Percentiles rank a stretch among this genome's conserved stretches.
Evolutionary conservation across 2,329 filamentous ascomycete genomes (phyloP).

Genomic region (Claviceps sp.): DNA sequence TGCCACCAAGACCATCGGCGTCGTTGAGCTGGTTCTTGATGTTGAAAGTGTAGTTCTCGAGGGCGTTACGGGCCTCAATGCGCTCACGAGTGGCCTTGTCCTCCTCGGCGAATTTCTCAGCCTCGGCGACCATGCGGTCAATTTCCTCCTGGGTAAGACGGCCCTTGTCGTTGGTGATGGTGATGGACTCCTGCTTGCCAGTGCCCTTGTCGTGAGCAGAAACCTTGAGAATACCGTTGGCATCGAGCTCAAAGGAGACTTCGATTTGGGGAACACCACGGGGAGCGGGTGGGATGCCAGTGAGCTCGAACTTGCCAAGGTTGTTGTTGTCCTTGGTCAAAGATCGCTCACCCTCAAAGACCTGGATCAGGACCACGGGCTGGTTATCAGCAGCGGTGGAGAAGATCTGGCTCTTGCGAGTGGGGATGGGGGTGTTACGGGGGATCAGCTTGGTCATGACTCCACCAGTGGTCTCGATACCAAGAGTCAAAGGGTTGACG

Average conservation of each 20-base stretch:
- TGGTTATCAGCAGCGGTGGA: conserved; percentile 95
- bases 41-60: conserved; percentile 98
- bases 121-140: conserved; percentile 96
- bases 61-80: conserved; percentile 89
- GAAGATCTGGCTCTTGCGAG: conserved; percentile 96
- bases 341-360: conserved; percentile 85
- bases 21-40: conserved; percentile 99
- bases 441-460: conserved; percentile 96
- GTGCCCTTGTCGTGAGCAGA: conserved; percentile 95
- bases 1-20: conserved; percentile 89
- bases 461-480: conserved; percentile 94
- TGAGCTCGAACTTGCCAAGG: conserved; percentile 96
- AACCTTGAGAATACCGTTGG: conserved; percentile 97
- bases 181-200: conserved; percentile 93
- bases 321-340: conserved; percentile 97
- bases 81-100: conserved; percentile 96
- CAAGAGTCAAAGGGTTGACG: conserved; percentile 89
- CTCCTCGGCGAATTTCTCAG: conserved; percentile 97
- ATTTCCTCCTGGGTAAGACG: conserved; percentile 94
- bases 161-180: conserved; percentile 99
- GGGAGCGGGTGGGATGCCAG: conserved; percentile 85
- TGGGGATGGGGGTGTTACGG: conserved; percentile 88
- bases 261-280: conserved; percentile 97
- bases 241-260: conserved; percentile 93
- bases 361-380: conserved; percentile 87